Base-by-base conservation (phyloP, 1,139 yeast genomes). In the Debaryomycetaceae sp. region DNA sequence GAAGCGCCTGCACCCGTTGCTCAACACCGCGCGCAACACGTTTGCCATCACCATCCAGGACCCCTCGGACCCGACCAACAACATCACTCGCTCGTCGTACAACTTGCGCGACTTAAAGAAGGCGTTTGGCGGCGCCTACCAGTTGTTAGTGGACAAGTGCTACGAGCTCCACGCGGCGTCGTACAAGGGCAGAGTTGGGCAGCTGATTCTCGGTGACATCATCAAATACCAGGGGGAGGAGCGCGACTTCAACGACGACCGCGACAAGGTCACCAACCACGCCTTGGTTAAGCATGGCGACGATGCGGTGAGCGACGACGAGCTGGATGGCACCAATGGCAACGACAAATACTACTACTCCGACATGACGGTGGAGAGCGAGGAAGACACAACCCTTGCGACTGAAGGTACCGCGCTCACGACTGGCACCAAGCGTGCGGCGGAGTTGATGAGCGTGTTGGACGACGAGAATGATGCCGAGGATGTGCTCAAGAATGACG, bases 121-220 rank as follows among this genome's bases (percentile, higher is more conserved):
- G 45, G 86, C 96, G 0, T 88, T 91, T 61, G 82, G 83, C 8
- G 96, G 96, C 19, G 98, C 97, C 0, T 89, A 73, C 54, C 95
- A 86, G 48, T 54, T 88, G 31, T 60, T 91, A 25, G 75, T 80
- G 1, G 83, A 81, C 45, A 75, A 76, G 44, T 83, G 94, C 48
- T 83, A 78, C 51, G 61, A 58, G 26, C 55, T 75, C 42, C 55
- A 71, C 41, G 48, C 59, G n/a, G 77, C 86, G 1, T 65, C 85
- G 0, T 82, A 79, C 51, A 82, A 74, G 46, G 71, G 75, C 27
- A 61, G 95, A 36, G 47, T 80, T 8, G 91, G 91, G 0, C 75
- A 75, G 51, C 83, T 86, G 43, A 81, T 86, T 14, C 55, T 86
- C 34, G 95, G 95, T 3, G 84, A 83, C 43, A 83, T 86, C 12